Percentiles rank a stretch among this genome's conserved stretches.
phyloP scores from a whole-genome alignment of 768 basidiomycete species.

The Tulasnella sp. region DNA sequence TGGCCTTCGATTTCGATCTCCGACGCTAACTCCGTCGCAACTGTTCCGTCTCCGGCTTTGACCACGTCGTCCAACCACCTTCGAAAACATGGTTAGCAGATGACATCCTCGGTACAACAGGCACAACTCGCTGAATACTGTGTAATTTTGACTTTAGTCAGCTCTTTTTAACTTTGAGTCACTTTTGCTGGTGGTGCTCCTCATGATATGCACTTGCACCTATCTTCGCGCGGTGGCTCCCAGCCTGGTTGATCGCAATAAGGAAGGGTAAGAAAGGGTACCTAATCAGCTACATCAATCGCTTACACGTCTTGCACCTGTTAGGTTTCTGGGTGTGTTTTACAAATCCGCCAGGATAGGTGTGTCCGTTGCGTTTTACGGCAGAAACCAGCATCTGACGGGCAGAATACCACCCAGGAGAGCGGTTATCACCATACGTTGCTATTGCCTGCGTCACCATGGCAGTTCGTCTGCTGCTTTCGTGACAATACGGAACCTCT shows the following conservation, averaged over 20 bases:
- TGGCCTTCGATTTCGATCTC: neutral
- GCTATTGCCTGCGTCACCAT: conserved; percentile 84
- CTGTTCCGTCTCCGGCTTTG: no score
- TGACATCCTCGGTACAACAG: neutral
- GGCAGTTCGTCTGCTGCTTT: conserved; percentile 62
- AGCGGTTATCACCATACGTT: conserved; percentile 92
- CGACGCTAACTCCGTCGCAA: no score
- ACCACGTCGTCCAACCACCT: neutral
- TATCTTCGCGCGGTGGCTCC: conserved; percentile 88
- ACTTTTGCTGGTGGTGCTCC: conserved; percentile 79
- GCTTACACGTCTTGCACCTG: neutral
- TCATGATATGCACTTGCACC: conserved; percentile 94
- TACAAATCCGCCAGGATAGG: conserved; percentile 96
- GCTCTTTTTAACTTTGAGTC: conserved; percentile 98
- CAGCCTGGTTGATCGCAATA: conserved; percentile 81
- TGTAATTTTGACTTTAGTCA: conserved; percentile 42
- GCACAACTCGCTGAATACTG: neutral
- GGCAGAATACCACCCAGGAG: conserved; percentile 40
- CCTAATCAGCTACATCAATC: conserved; percentile 14
- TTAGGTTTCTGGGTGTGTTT: conserved; percentile 79
- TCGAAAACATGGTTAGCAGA: neutral
- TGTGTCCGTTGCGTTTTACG: conserved; percentile 27
- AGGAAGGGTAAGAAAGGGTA: conserved; percentile 49
- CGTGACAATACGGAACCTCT: no score
- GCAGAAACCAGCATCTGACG: neutral